Evolutionary conservation across 2,329 filamentous ascomycete genomes (phyloP), one percentile per base, ranked within the genome.

Genomic region (Colletotrichum sp.): DNA sequence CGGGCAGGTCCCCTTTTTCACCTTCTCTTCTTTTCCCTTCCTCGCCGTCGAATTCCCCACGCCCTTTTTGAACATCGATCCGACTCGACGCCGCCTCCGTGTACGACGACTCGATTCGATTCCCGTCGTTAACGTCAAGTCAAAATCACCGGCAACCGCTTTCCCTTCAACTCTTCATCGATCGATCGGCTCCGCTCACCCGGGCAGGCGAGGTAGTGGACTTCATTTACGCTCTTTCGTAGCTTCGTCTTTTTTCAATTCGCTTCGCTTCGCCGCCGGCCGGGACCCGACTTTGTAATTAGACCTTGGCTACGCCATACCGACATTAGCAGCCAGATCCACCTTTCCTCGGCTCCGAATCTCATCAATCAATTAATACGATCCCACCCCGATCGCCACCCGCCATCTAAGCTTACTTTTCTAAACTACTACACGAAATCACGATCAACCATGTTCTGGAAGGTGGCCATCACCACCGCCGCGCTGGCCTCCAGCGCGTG

Each of bases 1-100:
- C 80, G 81, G 83, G 83, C 84, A 80, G 82, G 82, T 79, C 81
- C 81, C 81, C 78, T 79, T 81, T 77, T 77, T 72, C 75, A 68
- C 71, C 59, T 78, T 65, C 77, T 65, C 73, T 72, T 75, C 34
- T 65, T 68, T 52, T 52, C 68, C 36, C 30, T 32, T 39, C 52
- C 36, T 71, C 49, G 49, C 60, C 39, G 26, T 36, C 52, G 63
- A 34, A 36, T 24, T 52, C 34, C 21, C 26, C 55, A 63, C 68
- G 68, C 64, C 65, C 36, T 72, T 16, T 78, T 76, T 76, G 72
- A 77, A 73, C 76, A 73, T 77, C 78, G 75, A 77, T 69, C 78
- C 71, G 77, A 73, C 78, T 76, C 71, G 68, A 60, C 67, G 32
- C 52, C 39, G 55, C n/a, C 26, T 67, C 44, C 26, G 18, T 32